phyloP scores from a whole-genome alignment of 306 rosid species.

The Albizia julibrissin region DNA sequence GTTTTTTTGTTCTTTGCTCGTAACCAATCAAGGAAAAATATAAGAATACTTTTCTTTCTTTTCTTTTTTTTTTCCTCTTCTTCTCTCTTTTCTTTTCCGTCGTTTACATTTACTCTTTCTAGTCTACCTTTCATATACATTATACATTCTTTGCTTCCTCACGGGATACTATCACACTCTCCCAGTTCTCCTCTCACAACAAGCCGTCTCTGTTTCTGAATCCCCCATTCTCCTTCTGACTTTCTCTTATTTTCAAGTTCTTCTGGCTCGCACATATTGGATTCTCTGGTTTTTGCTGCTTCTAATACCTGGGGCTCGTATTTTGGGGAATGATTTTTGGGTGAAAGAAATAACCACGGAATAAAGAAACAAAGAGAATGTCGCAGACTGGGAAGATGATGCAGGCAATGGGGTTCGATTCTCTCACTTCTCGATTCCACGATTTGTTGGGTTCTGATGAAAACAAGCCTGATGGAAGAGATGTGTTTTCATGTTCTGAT shows the following conservation, averaged over 20 bases:
- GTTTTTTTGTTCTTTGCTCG: too few relatives aligned
- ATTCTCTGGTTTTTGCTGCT: neutral
- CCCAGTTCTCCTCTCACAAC: neutral
- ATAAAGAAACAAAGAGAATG: slow-evolving; percentile 21
- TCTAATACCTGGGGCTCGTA: neutral
- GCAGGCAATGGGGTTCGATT: slow-evolving; percentile 54
- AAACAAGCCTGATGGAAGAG: slow-evolving; percentile 58
- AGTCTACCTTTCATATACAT: neutral
- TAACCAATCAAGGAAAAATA: too few relatives aligned
- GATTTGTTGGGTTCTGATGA: slow-evolving; percentile 41
- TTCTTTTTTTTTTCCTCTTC: too few relatives aligned
- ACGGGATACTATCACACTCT: neutral
- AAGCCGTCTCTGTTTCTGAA: neutral
- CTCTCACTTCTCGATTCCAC: slow-evolving; percentile 44
- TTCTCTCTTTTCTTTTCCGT: neutral
- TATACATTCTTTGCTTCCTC: neutral
- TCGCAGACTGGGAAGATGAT: slow-evolving; percentile 48
- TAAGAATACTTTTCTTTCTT: too few relatives aligned
- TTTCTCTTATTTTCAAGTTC: neutral
- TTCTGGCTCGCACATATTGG: neutral
- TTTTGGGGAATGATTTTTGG: neutral
- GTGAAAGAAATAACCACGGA: neutral
- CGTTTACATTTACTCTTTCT: too few relatives aligned
- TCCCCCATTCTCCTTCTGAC: neutral
- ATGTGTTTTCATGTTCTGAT: too few relatives aligned